These are phyloP conservation scores for Phytophthora pinifolia DNA, from an alignment of 352 stramenopile genomes.

Conservation along the genomic window DNA sequence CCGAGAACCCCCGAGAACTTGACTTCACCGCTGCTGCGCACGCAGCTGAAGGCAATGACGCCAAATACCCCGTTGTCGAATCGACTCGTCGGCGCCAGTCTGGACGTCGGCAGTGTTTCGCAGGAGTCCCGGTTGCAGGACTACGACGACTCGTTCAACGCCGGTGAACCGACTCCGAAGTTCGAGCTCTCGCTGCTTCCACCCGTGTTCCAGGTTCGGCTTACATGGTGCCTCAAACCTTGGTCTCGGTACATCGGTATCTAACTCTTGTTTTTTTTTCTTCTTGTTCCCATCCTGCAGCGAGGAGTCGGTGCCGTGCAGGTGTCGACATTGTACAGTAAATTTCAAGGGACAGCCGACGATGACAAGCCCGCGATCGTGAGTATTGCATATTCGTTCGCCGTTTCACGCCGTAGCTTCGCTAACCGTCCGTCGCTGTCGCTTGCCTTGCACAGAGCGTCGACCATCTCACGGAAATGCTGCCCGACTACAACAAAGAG, in stretches of 20 bases:
- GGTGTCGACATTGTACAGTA: constrained; percentile 84
- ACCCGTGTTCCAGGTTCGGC: constrained; percentile 66
- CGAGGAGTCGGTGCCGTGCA: constrained; percentile 76
- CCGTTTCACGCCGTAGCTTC: constrained; percentile 14
- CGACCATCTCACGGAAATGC: constrained; percentile 62
- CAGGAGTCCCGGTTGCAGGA: constrained; percentile 66
- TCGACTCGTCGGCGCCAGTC: constrained; percentile 71
- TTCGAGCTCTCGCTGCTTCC: constrained; percentile 79
- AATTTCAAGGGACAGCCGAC: constrained; percentile 61
- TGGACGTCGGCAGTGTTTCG: constrained; percentile 69
- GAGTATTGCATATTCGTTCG: constrained; percentile 30
- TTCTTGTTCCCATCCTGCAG: constrained; percentile 27
- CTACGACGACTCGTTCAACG: constrained; percentile 71
- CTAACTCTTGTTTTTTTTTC: not conserved
- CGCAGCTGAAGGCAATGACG: constrained; percentile 82
- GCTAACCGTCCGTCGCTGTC: constrained; percentile 7
- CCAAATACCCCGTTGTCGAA: constrained; percentile 85
- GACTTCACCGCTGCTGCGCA: constrained; percentile 76
- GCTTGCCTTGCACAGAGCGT: constrained; percentile 46
- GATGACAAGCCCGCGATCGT: constrained; percentile 63
- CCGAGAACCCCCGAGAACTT: constrained; percentile 62
- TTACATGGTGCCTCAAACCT: not conserved
- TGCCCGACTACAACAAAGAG: constrained; percentile 66
- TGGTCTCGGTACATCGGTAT: not conserved
- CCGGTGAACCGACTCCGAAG: constrained; percentile 59